Percentiles rank a stretch among this genome's conserved stretches.
Evolutionary conservation across 768 basidiomycete genomes (phyloP).

Genomic region (Lentinula edodes): DNA sequence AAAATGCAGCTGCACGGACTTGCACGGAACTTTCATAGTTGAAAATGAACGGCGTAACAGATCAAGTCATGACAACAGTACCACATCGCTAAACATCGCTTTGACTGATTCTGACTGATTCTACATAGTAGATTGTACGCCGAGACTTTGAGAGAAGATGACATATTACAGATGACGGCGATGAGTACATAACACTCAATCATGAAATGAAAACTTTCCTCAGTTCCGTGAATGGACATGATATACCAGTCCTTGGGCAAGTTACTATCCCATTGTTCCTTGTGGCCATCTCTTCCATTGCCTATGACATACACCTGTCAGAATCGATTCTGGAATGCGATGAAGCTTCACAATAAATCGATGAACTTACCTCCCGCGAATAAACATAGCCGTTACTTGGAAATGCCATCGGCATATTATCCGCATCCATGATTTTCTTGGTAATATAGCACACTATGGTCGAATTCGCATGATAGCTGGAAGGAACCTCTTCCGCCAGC

Average conservation of each 20-base stretch:
- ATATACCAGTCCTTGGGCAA: conserved; percentile 70
- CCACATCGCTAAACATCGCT: no score
- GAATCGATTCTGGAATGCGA: conserved; percentile 10
- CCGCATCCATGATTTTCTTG: conserved; percentile 92
- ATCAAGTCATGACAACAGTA: no score
- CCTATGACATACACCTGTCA: conserved; percentile 39
- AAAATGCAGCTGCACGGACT: no score
- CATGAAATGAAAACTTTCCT: conserved; percentile 91
- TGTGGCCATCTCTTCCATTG: conserved; percentile 81
- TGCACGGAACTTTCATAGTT: no score
- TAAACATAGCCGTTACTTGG: conserved; percentile 84
- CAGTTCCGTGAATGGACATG: conserved; percentile 59
- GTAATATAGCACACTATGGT: conserved; percentile 90
- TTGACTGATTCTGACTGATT: not conserved
- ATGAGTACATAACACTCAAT: conserved; percentile 12
- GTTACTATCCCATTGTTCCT: conserved; percentile 75
- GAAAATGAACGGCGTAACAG: not conserved
- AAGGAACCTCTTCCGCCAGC: conserved; percentile 83
- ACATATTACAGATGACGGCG: not conserved
- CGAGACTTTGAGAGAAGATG: no score
- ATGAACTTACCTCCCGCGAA: conserved; percentile 71
- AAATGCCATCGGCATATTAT: conserved; percentile 89
- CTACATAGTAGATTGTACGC: no score
- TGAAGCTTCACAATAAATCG: not conserved
- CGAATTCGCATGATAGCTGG: conserved; percentile 91